Base-by-base conservation (phyloP, 2,329 filamentous ascomycete genomes). In the Ambrosiella beaveri region DNA sequence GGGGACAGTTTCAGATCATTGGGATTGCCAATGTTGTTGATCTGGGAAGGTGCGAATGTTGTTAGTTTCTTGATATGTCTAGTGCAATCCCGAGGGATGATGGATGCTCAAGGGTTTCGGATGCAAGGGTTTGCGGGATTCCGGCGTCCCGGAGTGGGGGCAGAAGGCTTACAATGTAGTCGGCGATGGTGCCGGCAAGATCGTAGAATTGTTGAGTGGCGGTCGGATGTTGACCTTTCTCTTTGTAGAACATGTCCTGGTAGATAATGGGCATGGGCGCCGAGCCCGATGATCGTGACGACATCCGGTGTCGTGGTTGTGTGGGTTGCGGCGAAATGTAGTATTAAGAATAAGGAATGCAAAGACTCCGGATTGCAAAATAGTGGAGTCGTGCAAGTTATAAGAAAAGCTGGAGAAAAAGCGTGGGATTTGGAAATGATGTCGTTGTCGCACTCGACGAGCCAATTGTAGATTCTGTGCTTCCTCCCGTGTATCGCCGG, bases 21-120 rank as follows among this genome's bases (percentile, higher is more conserved):
- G 63, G 71, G 76, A 67, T 84, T 79, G 59, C 80, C 81, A 61
- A 85, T 71, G 54, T 81, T 71, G 52, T 71, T 68, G 54, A 74
- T 74, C 82, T 85, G 41, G 8, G 17, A 27, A 35, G 17, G 40
- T 47, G 44, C 12, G 52, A 4, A 55, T 7, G 15, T 49, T 54
- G 55, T 57, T 57, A 57, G 55, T 27, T 13, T 13, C 35, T 15
- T n/a, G 6, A 38, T n/a, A 27, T 27, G 47, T 51, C 3, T 35
- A 51, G 47, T n/a, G 47, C 9, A 47, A 15, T 47, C 44, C 44
- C 19, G n/a, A 15, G 11, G 17, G 3, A n/a, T 19, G 12, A 4
- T 19, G 12, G 12, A 12, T 12, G 17, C 13, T 15, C 17, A 41
- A 41, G 40, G 50, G 40, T 15, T 47, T 39, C 11, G 17, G 36